Percentiles rank a stretch among this genome's conserved stretches.
Evolutionary conservation across 345 rosid genomes (phyloP).

Genomic region (Euclidium syriacum): DNA sequence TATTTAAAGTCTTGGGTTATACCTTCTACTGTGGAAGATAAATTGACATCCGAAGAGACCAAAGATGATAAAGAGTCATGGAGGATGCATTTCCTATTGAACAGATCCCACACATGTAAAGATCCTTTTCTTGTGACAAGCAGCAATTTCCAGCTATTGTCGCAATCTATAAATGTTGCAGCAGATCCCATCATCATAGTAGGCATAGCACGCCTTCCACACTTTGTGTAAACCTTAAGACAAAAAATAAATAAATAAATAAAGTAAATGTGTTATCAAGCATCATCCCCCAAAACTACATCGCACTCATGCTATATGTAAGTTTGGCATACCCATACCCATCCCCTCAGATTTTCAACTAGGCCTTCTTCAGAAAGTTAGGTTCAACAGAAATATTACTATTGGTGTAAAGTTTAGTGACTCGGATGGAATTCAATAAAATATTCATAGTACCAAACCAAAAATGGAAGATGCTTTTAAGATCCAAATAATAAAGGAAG

Average conservation of each 20-base stretch:
- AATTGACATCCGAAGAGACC: conserved; percentile 44
- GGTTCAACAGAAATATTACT: conserved; percentile 2
- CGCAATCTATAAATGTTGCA: conserved; percentile 87
- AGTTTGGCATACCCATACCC: neutral
- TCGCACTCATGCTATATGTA: neutral
- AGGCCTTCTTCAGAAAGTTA: neutral
- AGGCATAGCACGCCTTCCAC: conserved; percentile 95
- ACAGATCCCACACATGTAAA: conserved; percentile 81
- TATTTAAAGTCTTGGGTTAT: neutral
- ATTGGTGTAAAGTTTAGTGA: neutral
- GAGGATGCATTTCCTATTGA: conserved; percentile 66
- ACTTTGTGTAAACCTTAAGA: conserved; percentile 78
- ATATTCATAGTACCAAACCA: conserved; percentile 1
- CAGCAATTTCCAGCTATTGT: conserved; percentile 86
- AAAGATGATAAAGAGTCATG: conserved; percentile 78
- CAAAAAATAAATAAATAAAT: neutral
- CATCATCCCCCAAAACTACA: neutral
- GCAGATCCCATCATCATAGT: conserved; percentile 96
- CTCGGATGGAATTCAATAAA: neutral
- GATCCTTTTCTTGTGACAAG: conserved; percentile 87
- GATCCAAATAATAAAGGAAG: neutral
- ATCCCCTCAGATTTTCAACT: neutral
- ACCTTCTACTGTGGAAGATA: conserved; percentile 53
- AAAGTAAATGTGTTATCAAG: neutral
- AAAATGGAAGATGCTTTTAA: neutral